Conservation (phyloP, 2,329 filamentous ascomycete genomes). For the Talaromyces sp. region DNA sequence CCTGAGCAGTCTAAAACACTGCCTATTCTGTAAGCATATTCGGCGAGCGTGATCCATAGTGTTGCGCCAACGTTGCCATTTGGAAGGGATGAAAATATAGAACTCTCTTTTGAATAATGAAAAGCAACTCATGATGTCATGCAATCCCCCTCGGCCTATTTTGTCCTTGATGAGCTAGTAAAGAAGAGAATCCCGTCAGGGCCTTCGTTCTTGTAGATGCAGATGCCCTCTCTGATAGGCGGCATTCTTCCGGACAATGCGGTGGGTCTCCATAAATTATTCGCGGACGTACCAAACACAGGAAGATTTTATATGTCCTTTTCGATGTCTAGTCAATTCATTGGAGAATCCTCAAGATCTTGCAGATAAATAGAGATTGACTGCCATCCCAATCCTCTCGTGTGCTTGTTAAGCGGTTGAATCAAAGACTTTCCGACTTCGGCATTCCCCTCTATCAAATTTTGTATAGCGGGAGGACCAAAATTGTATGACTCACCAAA, state of each 20-base stretch:
- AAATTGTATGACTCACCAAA: constrained; percentile 17
- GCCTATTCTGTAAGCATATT: constrained; percentile 12
- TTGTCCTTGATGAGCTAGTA: background rate
- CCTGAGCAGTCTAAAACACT: background rate
- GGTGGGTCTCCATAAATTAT: constrained; percentile 18
- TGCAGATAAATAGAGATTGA: background rate
- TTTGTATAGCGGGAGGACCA: background rate
- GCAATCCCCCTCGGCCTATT: background rate
- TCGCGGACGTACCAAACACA: constrained; percentile 8
- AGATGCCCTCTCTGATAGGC: constrained; percentile 15
- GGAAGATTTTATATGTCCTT: background rate
- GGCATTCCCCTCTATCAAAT: constrained; percentile 1
- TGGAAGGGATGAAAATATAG: background rate
- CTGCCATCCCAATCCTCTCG: background rate
- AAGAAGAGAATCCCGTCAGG: background rate
- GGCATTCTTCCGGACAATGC: constrained; percentile 1
- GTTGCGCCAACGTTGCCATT: background rate
- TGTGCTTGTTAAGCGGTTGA: background rate
- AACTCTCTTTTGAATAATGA: background rate
- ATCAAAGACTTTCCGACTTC: background rate
- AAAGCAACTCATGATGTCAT: background rate
- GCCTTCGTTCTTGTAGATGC: background rate
- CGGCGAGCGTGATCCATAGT: background rate
- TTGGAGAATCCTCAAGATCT: background rate
- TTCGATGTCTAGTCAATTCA: background rate